Conservation (phyloP, 2,329 filamentous ascomycete genomes). For the Drechslerella dactyloides region DNA sequence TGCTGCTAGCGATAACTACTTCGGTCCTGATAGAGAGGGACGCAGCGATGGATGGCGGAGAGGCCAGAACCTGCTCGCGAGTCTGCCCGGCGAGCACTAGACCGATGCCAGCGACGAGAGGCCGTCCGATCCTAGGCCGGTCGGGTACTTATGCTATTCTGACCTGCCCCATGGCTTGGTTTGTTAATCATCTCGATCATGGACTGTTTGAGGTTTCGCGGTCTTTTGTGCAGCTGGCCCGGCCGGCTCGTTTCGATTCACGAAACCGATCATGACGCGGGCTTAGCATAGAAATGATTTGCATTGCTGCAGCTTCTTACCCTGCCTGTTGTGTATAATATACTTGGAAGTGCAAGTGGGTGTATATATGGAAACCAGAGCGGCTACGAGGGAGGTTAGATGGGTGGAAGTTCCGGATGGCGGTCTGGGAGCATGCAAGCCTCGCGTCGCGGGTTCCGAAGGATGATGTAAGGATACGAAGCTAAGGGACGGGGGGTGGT, state of each 20-base stretch:
- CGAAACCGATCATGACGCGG: slow-evolving; percentile 1
- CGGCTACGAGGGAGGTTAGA: neutral
- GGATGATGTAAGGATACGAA: neutral
- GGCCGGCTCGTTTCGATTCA: neutral
- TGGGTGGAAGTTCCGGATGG: neutral
- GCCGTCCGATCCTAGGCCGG: slow-evolving; percentile 27
- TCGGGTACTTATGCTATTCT: slow-evolving; percentile 30
- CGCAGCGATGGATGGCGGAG: slow-evolving; percentile 43
- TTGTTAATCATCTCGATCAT: slow-evolving; percentile 18
- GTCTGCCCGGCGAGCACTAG: slow-evolving; percentile 17
- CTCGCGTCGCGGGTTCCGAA: neutral
- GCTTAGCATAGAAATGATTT: slow-evolving; percentile 3
- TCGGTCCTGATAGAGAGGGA: slow-evolving; percentile 37
- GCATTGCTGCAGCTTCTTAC: slow-evolving; percentile 1
- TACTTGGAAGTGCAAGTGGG: neutral
- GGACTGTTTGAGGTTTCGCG: neutral
- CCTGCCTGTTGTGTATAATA: neutral
- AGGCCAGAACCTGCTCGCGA: slow-evolving; percentile 39
- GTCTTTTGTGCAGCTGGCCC: neutral
- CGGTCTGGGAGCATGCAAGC: neutral
- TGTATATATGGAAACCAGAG: neutral
- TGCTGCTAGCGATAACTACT: slow-evolving; percentile 50
- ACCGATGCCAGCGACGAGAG: slow-evolving; percentile 26
- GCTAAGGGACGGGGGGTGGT: neutral
- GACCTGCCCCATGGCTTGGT: slow-evolving; percentile 9